Base-by-base conservation (phyloP, 345 rosid species). In the Mallotus nudiflorus region DNA sequence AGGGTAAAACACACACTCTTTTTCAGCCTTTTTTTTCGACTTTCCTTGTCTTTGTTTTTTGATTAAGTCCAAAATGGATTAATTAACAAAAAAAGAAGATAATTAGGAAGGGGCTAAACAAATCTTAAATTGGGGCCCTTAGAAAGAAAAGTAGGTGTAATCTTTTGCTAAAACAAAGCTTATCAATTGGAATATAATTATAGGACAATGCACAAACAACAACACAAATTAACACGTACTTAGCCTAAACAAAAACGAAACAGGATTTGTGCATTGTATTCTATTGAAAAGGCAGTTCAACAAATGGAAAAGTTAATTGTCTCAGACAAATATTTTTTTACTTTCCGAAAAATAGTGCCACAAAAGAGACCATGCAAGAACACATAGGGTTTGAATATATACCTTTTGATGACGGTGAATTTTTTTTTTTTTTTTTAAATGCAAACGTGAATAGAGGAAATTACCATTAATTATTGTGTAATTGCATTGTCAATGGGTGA, bases 191-290 rank as follows among this genome's bases (percentile, higher is more conserved):
- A 42, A 64, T 56, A 52, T n/a, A n/a, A n/a, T 69, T 35, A 78
- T 65, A 70, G 70, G 77, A 62, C 51, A 62, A 4, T 56, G 81
- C 88, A 84, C 87, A 72, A 76, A 88, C 83, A 88, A 82, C 77
- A 78, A 84, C 87, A 84, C 84, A 82, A 80, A 77, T 62, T 69
- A 62, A 64, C 24, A 27, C 45, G 73, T 68, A 71, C 54, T 68
- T 68, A 57, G 22, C 15, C 49, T 27, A 13, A 27, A 39, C 35
- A 68, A 61, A 59, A 59, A 46, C 53, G 46, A 71, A 71, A 62
- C 71, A 62, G 24, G 65, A 33, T 68, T 80, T 73, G 4, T 39
- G 68, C 87, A 72, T 86, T 79, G 78, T 80, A 78, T 82, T 83
- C 86, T 66, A 81, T 69, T 62, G 76, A 75, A 76, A 88, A 83